Conservation (phyloP, 495 filamentous ascomycete genomes). For the Aspergillus heteromorphus region DNA sequence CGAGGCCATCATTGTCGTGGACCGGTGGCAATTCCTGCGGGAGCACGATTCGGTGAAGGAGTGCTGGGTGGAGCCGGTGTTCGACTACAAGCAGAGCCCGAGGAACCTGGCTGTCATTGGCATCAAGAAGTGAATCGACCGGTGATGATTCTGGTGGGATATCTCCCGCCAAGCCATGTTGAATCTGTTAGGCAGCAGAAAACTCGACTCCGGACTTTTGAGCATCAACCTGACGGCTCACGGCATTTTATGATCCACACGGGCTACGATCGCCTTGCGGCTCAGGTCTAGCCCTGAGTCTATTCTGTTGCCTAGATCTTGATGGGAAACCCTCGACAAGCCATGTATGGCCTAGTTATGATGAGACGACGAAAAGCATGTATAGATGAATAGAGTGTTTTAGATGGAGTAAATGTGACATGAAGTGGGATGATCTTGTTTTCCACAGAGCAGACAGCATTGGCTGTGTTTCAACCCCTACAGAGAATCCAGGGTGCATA, state of each 20-base stretch:
- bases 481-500: too few species aligned
- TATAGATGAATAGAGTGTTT: neutral
- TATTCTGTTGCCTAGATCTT: neutral
- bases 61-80: constrained; percentile 88
- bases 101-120: constrained; percentile 88
- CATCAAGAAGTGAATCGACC: constrained; percentile 57
- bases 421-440: too few species aligned
- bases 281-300: too few species aligned
- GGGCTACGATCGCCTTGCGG: too few species aligned
- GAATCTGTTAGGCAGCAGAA: too few species aligned
- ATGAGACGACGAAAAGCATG: neutral
- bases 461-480: too few species aligned
- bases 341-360: neutral
- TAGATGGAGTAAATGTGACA: too few species aligned
- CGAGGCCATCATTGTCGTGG: constrained; percentile 84
- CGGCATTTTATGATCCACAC: too few species aligned
- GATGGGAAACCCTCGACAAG: neutral
- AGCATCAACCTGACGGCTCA: too few species aligned
- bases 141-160: neutral
- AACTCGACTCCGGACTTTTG: too few species aligned
- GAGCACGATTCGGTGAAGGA: constrained; percentile 65
- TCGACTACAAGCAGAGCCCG: constrained; percentile 83
- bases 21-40: constrained; percentile 82
- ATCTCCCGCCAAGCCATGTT: too few species aligned
- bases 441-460: too few species aligned